phyloP scores from a whole-genome alignment of 495 filamentous ascomycete species.

The Stereocaulon alpinum region DNA sequence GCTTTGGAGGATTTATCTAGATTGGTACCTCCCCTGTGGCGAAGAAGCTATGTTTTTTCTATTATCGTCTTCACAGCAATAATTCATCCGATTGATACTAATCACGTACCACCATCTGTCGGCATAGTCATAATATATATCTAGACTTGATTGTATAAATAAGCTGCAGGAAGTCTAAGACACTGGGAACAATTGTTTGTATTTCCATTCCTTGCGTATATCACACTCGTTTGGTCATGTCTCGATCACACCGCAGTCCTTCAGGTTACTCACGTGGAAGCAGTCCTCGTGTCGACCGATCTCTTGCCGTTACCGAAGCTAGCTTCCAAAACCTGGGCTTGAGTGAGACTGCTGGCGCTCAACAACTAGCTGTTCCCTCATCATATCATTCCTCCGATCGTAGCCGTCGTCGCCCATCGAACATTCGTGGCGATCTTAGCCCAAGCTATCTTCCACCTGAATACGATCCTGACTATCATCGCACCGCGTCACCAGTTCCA shows the following conservation, averaged over 20 bases:
- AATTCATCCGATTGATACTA: conserved; percentile 1
- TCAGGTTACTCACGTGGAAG: conserved; percentile 21
- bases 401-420: conserved; percentile 6
- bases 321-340: conserved; percentile 22
- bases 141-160: not conserved
- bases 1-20: conserved; percentile 5
- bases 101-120: conserved; percentile 7
- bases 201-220: conserved; percentile 11
- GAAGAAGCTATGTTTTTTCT: not conserved
- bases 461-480: conserved; percentile 16
- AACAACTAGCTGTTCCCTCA: conserved; percentile 14
- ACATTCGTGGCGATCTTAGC: conserved; percentile 7
- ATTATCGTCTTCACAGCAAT: not conserved
- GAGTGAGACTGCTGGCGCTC: conserved; percentile 17
- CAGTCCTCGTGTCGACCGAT: conserved; percentile 15
- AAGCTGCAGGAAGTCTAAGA: not conserved
- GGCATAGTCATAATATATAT: conserved; percentile 9
- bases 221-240: conserved; percentile 19
- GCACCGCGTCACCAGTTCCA: conserved; percentile 13
- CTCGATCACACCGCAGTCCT: conserved; percentile 20
- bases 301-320: conserved; percentile 23
- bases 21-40: conserved; percentile 3
- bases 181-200: conserved; percentile 7
- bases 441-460: conserved; percentile 13
- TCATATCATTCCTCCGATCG: conserved; percentile 11